These are phyloP conservation scores for Acer yangbiense DNA, from an alignment of 345 rosid species.

Conservation along the genomic window DNA sequence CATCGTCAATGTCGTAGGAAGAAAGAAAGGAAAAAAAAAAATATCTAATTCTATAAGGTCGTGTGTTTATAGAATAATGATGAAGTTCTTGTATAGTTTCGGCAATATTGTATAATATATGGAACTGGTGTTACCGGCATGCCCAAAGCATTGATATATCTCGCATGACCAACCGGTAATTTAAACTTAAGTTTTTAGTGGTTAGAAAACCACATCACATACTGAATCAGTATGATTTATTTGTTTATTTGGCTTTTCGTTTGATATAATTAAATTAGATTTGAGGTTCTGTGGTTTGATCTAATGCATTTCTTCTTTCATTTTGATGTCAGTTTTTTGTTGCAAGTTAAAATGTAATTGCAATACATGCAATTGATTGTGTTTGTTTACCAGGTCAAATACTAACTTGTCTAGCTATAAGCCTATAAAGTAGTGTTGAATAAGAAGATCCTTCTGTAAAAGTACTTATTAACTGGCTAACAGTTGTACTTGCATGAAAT, in stretches of 20 bases:
- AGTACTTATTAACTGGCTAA: background rate
- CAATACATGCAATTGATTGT: too few relatives aligned
- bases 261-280: background rate
- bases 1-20: too few relatives aligned
- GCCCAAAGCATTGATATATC: constrained; percentile 73
- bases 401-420: background rate
- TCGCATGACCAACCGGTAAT: constrained; percentile 92
- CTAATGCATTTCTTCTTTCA: too few relatives aligned
- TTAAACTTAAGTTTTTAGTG: background rate
- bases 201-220: background rate
- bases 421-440: background rate
- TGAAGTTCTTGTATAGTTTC: background rate
- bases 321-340: too few relatives aligned
- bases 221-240: background rate
- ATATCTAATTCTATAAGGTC: too few relatives aligned
- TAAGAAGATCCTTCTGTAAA: too few relatives aligned
- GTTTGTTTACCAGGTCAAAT: too few relatives aligned
- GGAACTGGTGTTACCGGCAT: constrained; percentile 53
- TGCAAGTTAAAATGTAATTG: background rate
- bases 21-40: too few relatives aligned
- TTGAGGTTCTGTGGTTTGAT: background rate
- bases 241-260: constrained; percentile 7
- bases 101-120: constrained; percentile 27
- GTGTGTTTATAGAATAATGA: too few relatives aligned
- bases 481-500: constrained; percentile 9